A percentile compares a stretch with the other conserved stretches of the same genome.
Evolutionary conservation across 208 protist species (phyloP).

Genomic region (Wallacemonas rigidus): DNA sequence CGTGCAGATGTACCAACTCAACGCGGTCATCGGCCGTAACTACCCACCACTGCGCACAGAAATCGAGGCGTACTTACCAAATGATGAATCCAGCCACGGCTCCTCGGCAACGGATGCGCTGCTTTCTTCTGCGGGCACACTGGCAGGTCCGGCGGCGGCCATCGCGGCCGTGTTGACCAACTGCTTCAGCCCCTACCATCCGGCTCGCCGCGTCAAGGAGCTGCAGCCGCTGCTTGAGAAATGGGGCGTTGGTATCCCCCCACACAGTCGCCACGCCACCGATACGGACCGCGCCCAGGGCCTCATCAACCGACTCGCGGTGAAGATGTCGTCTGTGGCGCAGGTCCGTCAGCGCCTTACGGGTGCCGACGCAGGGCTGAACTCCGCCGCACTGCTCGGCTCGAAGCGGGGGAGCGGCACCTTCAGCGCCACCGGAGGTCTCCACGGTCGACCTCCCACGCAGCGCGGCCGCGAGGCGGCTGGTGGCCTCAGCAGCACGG

Average conservation of each 20-base stretch:
- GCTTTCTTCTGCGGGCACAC: conserved; percentile 24
- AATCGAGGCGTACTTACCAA: conserved; percentile 35
- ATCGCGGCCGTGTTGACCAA: conserved; percentile 32
- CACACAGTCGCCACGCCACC: conserved; percentile 12
- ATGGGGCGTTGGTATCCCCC: conserved; percentile 27
- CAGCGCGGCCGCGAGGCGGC: not conserved
- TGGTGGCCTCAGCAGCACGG: conserved; percentile 5
- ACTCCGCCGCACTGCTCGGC: conserved; percentile 4
- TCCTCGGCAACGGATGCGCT: conserved; percentile 21
- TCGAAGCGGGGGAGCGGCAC: conserved; percentile 5
- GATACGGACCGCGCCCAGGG: conserved; percentile 38
- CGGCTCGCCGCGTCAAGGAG: conserved; percentile 29
- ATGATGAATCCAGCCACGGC: conserved; percentile 23
- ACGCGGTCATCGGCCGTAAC: conserved; percentile 42
- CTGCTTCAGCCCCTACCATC: conserved; percentile 47
- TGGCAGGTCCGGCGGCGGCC: conserved; percentile 22
- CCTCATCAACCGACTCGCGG: conserved; percentile 31
- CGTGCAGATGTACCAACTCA: conserved; percentile 67
- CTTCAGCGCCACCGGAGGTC: not conserved
- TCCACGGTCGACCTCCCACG: not conserved
- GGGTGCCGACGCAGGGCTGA: not conserved
- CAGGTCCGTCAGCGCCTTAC: conserved; percentile 9
- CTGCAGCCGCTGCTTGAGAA: conserved; percentile 44
- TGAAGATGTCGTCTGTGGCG: conserved; percentile 23
- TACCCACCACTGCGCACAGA: conserved; percentile 53